Percentiles rank a stretch among this genome's conserved stretches.
Evolutionary conservation across 371 early-diverging fungal genomes (phyloP).

Genomic region (Sporodiniella umbellata): DNA sequence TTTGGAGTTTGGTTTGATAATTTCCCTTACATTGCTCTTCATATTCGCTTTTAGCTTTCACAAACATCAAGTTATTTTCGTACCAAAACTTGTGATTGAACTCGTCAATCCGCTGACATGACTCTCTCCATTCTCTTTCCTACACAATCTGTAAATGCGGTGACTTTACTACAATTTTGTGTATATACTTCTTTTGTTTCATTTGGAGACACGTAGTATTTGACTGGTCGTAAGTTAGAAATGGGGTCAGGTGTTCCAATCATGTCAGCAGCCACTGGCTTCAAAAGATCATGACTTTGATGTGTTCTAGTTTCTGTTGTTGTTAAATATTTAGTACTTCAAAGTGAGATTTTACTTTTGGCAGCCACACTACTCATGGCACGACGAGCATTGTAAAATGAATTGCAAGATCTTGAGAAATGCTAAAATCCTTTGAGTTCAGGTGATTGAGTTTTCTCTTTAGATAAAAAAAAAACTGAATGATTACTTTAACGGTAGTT

Average conservation of each 20-base stretch:
- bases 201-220: constrained; percentile 55
- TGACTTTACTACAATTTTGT: constrained; percentile 31
- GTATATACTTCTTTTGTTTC: constrained; percentile 52
- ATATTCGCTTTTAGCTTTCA: constrained; percentile 60
- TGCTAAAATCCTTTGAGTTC: neutral
- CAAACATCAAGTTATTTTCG: constrained; percentile 69
- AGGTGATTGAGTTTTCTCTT: neutral
- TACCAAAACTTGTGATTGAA: constrained; percentile 76
- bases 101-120: constrained; percentile 54
- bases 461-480: neutral
- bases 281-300: constrained; percentile 4
- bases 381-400: neutral
- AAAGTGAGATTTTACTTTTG: neutral
- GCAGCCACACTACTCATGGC: neutral
- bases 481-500: neutral
- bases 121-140: constrained; percentile 54
- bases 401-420: neutral
- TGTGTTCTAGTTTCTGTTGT: neutral
- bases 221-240: constrained; percentile 70
- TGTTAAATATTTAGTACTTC: neutral
- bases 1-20: neutral
- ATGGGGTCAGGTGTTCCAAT: constrained; percentile 70
- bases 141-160: too few relatives aligned
- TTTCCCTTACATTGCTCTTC: constrained; percentile 56
- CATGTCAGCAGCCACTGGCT: constrained; percentile 47